Percentiles rank a stretch among this genome's conserved stretches.
Evolutionary conservation across 768 basidiomycete species (phyloP).

Genomic region (Lentinula aciculospora): DNA sequence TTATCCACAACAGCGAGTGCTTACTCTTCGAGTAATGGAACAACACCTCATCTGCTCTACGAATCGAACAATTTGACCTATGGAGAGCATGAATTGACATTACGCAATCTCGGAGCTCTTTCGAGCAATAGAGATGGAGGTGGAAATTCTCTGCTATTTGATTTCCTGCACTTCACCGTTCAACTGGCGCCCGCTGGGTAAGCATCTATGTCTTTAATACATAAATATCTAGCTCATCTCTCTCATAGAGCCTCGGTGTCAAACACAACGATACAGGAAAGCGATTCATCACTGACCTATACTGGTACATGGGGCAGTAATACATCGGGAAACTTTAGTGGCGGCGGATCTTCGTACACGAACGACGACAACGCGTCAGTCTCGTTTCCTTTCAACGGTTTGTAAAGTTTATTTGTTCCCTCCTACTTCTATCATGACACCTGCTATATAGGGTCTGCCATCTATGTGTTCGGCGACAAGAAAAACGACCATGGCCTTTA

Average conservation of each 20-base stretch:
- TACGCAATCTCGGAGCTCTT: conserved; percentile 36
- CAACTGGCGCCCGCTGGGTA: conserved; percentile 41
- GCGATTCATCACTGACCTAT: conserved; percentile 30
- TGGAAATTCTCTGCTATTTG: conserved; percentile 33
- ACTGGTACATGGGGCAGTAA: conserved; percentile 37
- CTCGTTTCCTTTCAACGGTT: conserved; percentile 36
- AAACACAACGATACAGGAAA: conserved; percentile 38
- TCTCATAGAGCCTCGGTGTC: conserved; percentile 29
- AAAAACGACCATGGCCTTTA: conserved; percentile 44
- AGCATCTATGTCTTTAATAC: conserved; percentile 7
- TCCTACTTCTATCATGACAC: not conserved
- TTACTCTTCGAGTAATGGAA: conserved; percentile 24
- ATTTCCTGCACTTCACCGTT: conserved; percentile 34
- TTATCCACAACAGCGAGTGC: conserved; percentile 22
- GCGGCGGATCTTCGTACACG: conserved; percentile 38
- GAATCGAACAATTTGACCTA: conserved; percentile 29
- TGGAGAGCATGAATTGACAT: conserved; percentile 27
- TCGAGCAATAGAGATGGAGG: conserved; percentile 23
- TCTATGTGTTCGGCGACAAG: conserved; percentile 44
- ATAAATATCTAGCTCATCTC: not conserved
- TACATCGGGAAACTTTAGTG: conserved; percentile 36
- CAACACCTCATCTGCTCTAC: conserved; percentile 28
- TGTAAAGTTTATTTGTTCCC: not conserved
- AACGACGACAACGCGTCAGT: conserved; percentile 33
- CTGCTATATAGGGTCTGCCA: conserved; percentile 28